phyloP scores from a whole-genome alignment of 305 asterid genomes.

The Fraxinus platypoda region DNA sequence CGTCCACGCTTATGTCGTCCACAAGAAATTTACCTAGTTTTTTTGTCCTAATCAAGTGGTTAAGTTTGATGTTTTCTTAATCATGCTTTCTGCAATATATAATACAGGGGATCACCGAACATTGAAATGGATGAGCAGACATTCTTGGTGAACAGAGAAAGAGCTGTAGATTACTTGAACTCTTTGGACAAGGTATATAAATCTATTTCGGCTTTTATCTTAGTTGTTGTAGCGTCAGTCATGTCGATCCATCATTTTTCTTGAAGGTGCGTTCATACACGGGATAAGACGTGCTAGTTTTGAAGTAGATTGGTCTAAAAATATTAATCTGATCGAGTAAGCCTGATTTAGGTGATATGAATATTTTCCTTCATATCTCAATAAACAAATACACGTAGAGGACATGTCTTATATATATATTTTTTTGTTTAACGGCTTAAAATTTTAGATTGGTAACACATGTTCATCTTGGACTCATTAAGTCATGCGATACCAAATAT shows the following conservation, averaged over 20 bases:
- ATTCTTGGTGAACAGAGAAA: slow-evolving; percentile 94
- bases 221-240: background rate
- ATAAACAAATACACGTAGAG: background rate
- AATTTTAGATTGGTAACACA: background rate
- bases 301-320: background rate
- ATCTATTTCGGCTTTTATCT: background rate
- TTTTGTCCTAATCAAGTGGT: background rate
- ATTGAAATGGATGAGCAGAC: slow-evolving; percentile 99
- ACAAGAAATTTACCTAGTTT: background rate
- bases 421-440: background rate
- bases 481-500: background rate
- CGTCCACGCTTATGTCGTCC: slow-evolving; percentile 16
- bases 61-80: background rate
- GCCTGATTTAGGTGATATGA: background rate
- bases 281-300: background rate
- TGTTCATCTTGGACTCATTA: background rate
- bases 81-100: background rate
- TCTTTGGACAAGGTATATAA: slow-evolving; percentile 82
- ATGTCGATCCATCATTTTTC: background rate
- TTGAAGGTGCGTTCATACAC: background rate
- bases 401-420: no score
- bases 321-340: background rate
- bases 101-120: slow-evolving; percentile 85
- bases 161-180: slow-evolving; percentile 96
- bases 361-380: background rate